Percentiles rank a stretch among this genome's conserved stretches.
These are phyloP conservation scores for Colletotrichum echinochloae DNA, from an alignment of 2,329 filamentous ascomycete species.

Conservation along the genomic window DNA sequence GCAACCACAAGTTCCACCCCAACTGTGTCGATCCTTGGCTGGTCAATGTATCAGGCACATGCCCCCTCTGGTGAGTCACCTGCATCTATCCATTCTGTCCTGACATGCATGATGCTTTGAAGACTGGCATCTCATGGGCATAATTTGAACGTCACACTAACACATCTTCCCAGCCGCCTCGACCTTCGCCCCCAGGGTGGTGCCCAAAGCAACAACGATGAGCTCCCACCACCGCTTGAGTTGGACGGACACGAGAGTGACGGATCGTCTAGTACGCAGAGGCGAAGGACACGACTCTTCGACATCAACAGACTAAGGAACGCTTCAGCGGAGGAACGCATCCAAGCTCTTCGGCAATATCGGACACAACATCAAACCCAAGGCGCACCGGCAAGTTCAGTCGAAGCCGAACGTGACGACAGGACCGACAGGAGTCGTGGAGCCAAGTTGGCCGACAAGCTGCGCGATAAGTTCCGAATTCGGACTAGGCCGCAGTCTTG, in stretches of 20 bases:
- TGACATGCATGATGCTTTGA: not conserved
- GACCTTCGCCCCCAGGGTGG: slow-evolving; percentile 60
- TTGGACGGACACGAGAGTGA: slow-evolving; percentile 54
- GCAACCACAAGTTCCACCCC: slow-evolving; percentile 76
- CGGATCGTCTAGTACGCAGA: slow-evolving; percentile 49
- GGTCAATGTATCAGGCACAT: slow-evolving; percentile 76
- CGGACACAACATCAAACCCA: slow-evolving; percentile 54
- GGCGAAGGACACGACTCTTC: slow-evolving; percentile 64
- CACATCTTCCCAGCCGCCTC: slow-evolving; percentile 58
- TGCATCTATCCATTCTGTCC: slow-evolving; percentile 17
- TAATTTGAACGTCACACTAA: slow-evolving; percentile 39
- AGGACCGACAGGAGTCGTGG: slow-evolving; percentile 55
- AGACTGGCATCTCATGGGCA: not conserved
- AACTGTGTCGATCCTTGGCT: slow-evolving; percentile 78
- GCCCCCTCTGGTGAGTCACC: slow-evolving; percentile 73
- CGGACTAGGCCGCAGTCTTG: slow-evolving; percentile 58
- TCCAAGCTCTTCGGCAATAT: slow-evolving; percentile 67
- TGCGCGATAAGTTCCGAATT: slow-evolving; percentile 66
- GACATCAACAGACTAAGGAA: slow-evolving; percentile 69
- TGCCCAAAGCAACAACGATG: slow-evolving; percentile 44
- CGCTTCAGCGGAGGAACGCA: slow-evolving; percentile 72
- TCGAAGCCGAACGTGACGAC: slow-evolving; percentile 47
- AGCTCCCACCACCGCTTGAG: slow-evolving; percentile 56
- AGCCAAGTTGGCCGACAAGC: slow-evolving; percentile 59
- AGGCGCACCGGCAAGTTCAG: not conserved